Evolutionary conservation across 176 grass and related monocot species (phyloP), one percentile per base, ranked within the genome.

Genomic region (Aegilops umbellulata): DNA sequence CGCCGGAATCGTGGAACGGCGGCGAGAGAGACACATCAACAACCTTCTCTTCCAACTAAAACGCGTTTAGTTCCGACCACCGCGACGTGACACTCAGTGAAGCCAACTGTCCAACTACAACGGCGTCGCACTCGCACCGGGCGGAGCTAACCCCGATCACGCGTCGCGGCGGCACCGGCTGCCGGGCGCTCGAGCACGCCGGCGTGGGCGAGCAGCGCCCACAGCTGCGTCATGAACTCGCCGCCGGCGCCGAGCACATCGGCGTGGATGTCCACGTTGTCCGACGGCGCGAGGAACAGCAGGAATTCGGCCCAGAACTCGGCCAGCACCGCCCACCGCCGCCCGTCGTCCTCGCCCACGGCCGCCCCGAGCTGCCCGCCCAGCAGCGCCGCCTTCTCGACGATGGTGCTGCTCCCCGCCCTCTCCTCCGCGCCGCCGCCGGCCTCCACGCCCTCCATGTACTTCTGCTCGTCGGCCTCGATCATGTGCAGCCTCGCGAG

Each of bases 181-280:
- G 53, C 19, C 65, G 84, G 80, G 13, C 89, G 60, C 53, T 88
- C 85, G 3, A 88, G 80, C 47, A 91, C 69, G 36, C 85, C 89
- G 13, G 89, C 89, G 38, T 91, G 89, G 20, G 62, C 58, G 23
- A 91, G 81, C 62, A 91, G 76, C 62, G 19, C 85, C 89, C 89
- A 85, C 0, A 91, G 51, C 82, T 91, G 85, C 81, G 89, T 91
- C 85, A 88, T 91, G 81, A 91, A 91, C 81, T 88, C 89, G 29
- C 85, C 81, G n/a, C 85, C 85, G 62, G 85, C 85, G 77, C 81
- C 82, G 17, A 91, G 89, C 85, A 70, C 81, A 49, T 91, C 89
- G 27, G 62, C 85, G 38, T 88, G 89, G 49, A 69, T 41, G 77
- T 88, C 89, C 69, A 91, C 89, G 61, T 91, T 85, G 39, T 91